Conservation (phyloP, 225 moss, liverwort and hornwort genomes). For the Neckera pumila region DNA sequence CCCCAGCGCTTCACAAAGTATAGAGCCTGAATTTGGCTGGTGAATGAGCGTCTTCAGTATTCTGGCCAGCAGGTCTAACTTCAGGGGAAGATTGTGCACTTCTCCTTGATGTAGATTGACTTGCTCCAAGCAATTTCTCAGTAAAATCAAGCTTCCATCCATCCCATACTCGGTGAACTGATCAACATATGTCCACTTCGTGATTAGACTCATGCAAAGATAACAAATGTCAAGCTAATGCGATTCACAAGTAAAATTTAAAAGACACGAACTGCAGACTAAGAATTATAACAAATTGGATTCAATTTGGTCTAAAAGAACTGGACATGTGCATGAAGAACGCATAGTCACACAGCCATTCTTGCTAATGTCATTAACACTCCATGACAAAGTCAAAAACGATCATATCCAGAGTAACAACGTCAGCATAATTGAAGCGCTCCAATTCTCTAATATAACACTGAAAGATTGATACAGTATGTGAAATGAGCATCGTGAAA, state of each 20-base stretch:
- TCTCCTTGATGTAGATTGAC: conserved; percentile 69
- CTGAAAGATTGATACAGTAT: neutral
- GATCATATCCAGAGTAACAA: neutral
- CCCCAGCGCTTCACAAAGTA: conserved; percentile 84
- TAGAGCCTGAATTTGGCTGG: conserved; percentile 78
- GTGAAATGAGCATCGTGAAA: neutral
- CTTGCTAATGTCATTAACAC: neutral
- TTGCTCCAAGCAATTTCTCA: conserved; percentile 96
- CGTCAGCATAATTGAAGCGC: neutral
- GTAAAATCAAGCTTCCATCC: conserved; percentile 86
- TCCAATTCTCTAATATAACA: neutral
- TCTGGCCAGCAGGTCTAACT: conserved; percentile 67
- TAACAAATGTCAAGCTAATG: neutral
- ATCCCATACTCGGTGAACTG: conserved; percentile 94
- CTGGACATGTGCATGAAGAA: neutral
- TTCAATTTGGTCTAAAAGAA: neutral
- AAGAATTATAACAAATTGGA: neutral
- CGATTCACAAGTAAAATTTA: neutral
- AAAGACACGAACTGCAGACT: neutral
- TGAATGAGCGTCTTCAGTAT: conserved; percentile 70
- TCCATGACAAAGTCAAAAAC: neutral
- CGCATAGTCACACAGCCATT: neutral
- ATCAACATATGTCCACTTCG: neutral
- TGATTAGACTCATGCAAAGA: neutral
- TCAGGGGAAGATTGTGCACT: conserved; percentile 69